Evolutionary conservation across 1,284 basidiomycete genomes (phyloP).

Genomic region (Phellinidium pouzarii): DNA sequence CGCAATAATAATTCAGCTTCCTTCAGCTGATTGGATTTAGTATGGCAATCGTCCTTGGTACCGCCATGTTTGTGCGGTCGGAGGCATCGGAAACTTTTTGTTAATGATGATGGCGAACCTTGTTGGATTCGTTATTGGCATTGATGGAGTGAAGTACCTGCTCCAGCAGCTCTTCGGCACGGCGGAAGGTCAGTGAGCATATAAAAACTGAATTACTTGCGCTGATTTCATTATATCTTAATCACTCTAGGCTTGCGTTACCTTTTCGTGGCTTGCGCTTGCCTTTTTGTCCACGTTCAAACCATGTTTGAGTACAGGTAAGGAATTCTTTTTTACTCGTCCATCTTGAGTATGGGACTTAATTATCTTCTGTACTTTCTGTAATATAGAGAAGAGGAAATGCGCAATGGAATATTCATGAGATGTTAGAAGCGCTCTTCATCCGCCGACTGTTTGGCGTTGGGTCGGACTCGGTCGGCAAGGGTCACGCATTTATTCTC

Average conservation of each 20-base stretch:
- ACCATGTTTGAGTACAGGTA: constrained; percentile 94
- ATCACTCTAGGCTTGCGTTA: constrained; percentile 59
- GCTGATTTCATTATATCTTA: neutral
- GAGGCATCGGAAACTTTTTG: constrained; percentile 81
- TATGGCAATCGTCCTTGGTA: constrained; percentile 74
- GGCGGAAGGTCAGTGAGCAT: constrained; percentile 44
- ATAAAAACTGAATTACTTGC: neutral
- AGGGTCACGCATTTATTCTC: neutral
- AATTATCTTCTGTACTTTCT: constrained; percentile 13
- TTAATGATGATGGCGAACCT: constrained; percentile 94
- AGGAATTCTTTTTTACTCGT: constrained; percentile 22
- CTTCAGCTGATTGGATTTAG: constrained; percentile 35
- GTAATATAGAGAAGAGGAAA: constrained; percentile 40
- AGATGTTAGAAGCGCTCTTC: constrained; percentile 38
- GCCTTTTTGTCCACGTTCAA: constrained; percentile 81
- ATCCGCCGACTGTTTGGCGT: neutral
- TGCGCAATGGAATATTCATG: constrained; percentile 53
- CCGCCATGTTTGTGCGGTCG: constrained; percentile 78
- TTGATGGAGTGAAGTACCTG: constrained; percentile 77
- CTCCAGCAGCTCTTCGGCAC: constrained; percentile 58
- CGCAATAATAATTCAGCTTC: neutral
- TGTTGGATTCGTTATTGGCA: constrained; percentile 91
- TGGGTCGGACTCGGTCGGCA: constrained; percentile 1
- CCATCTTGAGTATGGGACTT: constrained; percentile 32
- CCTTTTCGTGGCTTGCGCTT: constrained; percentile 51